These are phyloP conservation scores for Diophrys appendiculata DNA, from an alignment of 73 alveolate genomes.

Conservation along the genomic window DNA sequence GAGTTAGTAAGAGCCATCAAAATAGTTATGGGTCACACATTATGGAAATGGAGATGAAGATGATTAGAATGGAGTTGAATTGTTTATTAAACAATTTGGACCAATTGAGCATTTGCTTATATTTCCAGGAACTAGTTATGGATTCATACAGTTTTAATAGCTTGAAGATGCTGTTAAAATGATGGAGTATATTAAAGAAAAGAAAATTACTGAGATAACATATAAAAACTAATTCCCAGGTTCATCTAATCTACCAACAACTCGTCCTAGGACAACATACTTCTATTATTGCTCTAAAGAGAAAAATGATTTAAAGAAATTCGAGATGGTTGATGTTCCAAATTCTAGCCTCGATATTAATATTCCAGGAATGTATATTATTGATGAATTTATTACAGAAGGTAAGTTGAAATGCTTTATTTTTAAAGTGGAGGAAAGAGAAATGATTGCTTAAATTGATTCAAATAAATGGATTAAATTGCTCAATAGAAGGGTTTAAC, in stretches of 20 bases:
- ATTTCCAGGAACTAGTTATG: conserved; percentile 63
- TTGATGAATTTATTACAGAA: conserved; percentile 72
- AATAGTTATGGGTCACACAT: conserved; percentile 37
- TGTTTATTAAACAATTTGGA: conserved; percentile 25
- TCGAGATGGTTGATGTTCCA: conserved; percentile 38
- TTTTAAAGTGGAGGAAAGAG: conserved; percentile 63
- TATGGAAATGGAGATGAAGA: conserved; percentile 68
- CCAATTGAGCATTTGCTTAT: conserved; percentile 20
- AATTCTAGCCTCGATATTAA: conserved; percentile 12
- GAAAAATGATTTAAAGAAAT: conserved; percentile 17
- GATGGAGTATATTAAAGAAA: conserved; percentile 22
- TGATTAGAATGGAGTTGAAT: conserved; percentile 36
- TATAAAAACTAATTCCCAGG: conserved; percentile 15
- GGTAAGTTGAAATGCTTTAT: conserved; percentile 13
- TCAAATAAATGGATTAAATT: conserved; percentile 61
- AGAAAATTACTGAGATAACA: neutral
- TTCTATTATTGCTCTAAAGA: conserved; percentile 11
- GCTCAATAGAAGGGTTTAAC: conserved; percentile 78
- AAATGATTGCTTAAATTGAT: conserved; percentile 58
- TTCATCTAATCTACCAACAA: neutral
- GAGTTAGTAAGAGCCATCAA: conserved; percentile 18
- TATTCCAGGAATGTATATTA: conserved; percentile 71
- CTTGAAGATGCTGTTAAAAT: conserved; percentile 7
- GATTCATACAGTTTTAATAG: conserved; percentile 29
- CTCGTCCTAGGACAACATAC: neutral